Base-by-base conservation (phyloP, 495 filamentous ascomycete genomes). In the Penicillium turbatum region DNA sequence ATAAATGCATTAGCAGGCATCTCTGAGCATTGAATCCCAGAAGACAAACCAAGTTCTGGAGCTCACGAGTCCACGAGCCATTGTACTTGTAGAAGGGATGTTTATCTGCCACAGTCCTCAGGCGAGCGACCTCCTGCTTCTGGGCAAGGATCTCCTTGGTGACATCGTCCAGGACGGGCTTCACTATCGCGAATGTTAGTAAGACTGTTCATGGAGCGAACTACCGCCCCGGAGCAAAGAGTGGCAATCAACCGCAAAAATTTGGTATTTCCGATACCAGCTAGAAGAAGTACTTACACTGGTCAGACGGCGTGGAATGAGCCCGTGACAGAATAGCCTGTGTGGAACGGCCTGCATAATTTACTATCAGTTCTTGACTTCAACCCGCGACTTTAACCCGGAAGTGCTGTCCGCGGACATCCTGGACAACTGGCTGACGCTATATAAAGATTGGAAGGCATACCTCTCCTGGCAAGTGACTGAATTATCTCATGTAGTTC, bases 31-130 rank as follows among this genome's bases (percentile, higher is more conserved):
- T 24, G 27, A 30, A 19, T 3, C 26, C 29, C 19, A 15, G 6
- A 44, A 6, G 16, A 53, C 73, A 26, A 59, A 86, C 86, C 38
- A 86, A 79, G 68, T 93, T 90, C 72, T 97, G 93, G 21, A 97
- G 71, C 56, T 88, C 83, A 27, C 89, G 82, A 6, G 81, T 79
- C 95, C 95, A 98, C 65, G 88, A 73, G 16, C 75, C 72, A 64
- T 97, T 97, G 70, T 92, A 92, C 62, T 95, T 96, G 83, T 96
- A 97, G 73, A 96, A 98, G 0, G 93, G 92, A 62, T 92, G 84
- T 59, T 86, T 74, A 35, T 90, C 89, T 6, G 90, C 87, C 44
- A 89, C 81, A 38, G 72, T 68, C 40, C 83, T 79, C 41, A 98
- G 81, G 48, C 72, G 71, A 29, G 63, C 51, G 47, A 77, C 68